Base-by-base conservation (phyloP, 495 filamentous ascomycete species). In the Hypomontagnella submonticulosa region DNA sequence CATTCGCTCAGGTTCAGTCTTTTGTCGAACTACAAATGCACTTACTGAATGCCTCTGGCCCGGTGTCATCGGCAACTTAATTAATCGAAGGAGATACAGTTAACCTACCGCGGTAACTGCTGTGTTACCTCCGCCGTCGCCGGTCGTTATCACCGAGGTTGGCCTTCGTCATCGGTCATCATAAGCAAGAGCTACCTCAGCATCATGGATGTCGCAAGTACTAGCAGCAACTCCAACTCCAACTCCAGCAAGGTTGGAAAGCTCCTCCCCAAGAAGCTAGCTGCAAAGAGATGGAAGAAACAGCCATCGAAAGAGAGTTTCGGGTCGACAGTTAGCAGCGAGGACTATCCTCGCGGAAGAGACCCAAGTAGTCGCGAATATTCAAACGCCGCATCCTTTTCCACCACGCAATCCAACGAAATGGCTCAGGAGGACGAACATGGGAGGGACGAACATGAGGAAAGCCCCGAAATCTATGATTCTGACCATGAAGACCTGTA, bases 211-310 rank as follows among this genome's bases (percentile, higher is more conserved):
- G 62, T 50, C 55, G 63, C 59, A 46, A 61, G 44, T 55, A 23
- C 58, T 42, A 50, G 16, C 23, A 27, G 54, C 53, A 63, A 19
- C 34, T n/a, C 44, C 30, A 79, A 56, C 23, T 27, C 23, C 40
- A 58, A 57, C 49, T 58, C 61, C 27, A 67, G 76, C 41, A 71
- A 70, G 48, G 73, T 84, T 41, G 77, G 71, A 33, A 85, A 85
- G 73, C 77, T 84, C 27, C 60, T 84, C 34, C 77, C 79, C 27
- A 82, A 79, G 67, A 71, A 73, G 41, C 69, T 85, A 30, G 67
- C 71, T 23, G 70, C 71, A 27, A 82, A 79, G 51, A 77, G 78
- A 42, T 79, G 77, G 63, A 83, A 73, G 69, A 80, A 76, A 54
- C 74, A 72, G 19, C 67, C 71, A 63, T 71, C 76, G 56, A 62